Conservation (phyloP, 2,329 filamentous ascomycete species). For the Sporothrix luriei region DNA sequence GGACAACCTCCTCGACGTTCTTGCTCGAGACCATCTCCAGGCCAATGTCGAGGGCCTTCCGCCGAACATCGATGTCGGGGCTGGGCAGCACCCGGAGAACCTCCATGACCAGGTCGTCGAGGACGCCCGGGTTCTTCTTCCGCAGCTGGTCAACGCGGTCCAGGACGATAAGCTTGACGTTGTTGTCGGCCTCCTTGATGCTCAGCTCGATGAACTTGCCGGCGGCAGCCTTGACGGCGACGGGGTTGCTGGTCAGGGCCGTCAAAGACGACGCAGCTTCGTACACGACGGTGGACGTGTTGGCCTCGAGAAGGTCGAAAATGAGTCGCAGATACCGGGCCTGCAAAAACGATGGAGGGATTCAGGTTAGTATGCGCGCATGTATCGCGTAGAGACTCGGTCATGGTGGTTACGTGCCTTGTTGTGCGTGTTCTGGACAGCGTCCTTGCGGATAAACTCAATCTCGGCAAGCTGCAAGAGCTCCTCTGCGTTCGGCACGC, state of each 20-base stretch:
- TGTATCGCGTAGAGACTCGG: too few relatives aligned
- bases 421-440: conserved; percentile 89
- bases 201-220: conserved; percentile 94
- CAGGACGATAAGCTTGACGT: conserved; percentile 96
- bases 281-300: conserved; percentile 92
- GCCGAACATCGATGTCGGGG: conserved; percentile 91
- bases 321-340: conserved; percentile 91
- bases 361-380: background rate
- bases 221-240: conserved; percentile 95
- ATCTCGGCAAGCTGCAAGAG: conserved; percentile 90
- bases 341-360: conserved; percentile 53
- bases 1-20: conserved; percentile 96
- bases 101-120: conserved; percentile 96
- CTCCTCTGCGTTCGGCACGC: conserved; percentile 91
- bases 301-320: conserved; percentile 92
- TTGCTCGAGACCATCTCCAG: conserved; percentile 98
- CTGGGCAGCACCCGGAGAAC: conserved; percentile 92
- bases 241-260: conserved; percentile 90
- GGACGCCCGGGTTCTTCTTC: conserved; percentile 73
- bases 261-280: conserved; percentile 95
- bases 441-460: conserved; percentile 97
- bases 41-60: conserved; percentile 85
- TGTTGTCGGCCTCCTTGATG: conserved; percentile 98
- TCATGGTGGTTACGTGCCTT: conserved; percentile 60
- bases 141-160: conserved; percentile 80